Percentiles rank a stretch among this genome's conserved stretches.
Evolutionary conservation across 208 protist genomes (phyloP).

Genomic region (Blechomonas ayalai): DNA sequence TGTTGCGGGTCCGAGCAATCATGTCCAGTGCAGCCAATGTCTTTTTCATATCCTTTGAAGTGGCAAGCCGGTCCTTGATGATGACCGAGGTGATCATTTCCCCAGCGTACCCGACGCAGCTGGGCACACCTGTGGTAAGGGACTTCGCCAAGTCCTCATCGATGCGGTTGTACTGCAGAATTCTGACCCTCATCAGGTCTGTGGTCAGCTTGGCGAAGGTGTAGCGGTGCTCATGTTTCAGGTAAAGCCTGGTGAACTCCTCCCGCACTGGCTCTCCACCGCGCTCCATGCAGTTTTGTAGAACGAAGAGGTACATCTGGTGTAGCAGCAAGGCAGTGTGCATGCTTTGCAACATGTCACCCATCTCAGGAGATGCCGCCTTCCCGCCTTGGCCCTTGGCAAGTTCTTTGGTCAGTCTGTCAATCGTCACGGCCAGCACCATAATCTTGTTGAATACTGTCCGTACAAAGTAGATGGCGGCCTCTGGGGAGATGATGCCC

Average conservation of each 20-base stretch:
- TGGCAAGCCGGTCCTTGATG: constrained; percentile 68
- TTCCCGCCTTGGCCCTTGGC: constrained; percentile 10
- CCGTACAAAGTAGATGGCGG: constrained; percentile 63
- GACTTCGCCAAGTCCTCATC: constrained; percentile 82
- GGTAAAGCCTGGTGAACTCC: constrained; percentile 72
- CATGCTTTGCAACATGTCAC: constrained; percentile 17
- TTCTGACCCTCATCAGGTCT: constrained; percentile 78
- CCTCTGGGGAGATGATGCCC: constrained; percentile 68
- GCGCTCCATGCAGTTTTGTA: constrained; percentile 65
- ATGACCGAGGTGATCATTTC: constrained; percentile 63
- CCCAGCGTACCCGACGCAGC: constrained; percentile 67
- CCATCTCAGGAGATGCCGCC: background rate
- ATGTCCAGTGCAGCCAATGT: constrained; percentile 70
- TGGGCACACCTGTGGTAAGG: constrained; percentile 8
- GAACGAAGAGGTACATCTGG: constrained; percentile 73
- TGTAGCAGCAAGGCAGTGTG: constrained; percentile 55
- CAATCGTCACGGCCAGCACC: constrained; percentile 34
- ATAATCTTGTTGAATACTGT: constrained; percentile 62
- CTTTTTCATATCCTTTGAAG: constrained; percentile 45
- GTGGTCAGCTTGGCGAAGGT: constrained; percentile 49
- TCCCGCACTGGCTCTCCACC: constrained; percentile 55
- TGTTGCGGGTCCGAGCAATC: constrained; percentile 36
- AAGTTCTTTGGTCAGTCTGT: constrained; percentile 36
- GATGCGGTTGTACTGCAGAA: constrained; percentile 84
- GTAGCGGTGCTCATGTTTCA: constrained; percentile 56